Base-by-base conservation (phyloP, 495 filamentous ascomycete species). In the Xylaria flabelliformis region DNA sequence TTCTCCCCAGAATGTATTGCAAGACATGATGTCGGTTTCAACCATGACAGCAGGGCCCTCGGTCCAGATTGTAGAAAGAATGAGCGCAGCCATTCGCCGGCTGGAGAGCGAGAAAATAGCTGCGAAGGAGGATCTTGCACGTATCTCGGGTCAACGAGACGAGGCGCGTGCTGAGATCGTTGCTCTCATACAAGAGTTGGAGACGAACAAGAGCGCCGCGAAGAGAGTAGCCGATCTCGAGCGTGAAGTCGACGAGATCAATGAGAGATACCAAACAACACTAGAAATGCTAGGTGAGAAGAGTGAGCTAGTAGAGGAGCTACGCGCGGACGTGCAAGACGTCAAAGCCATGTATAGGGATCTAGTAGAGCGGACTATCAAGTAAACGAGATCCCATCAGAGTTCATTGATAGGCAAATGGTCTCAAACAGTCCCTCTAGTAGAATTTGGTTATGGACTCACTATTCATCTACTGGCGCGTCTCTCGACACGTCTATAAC, bases 231-330 rank as follows among this genome's bases (percentile, higher is more conserved):
- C 85, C 51, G 87, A 86, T 67, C 79, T 97, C 2, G 92, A 97
- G 79, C 82, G 79, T 59, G 89, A 91, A 72, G 80, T 95, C 21
- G 81, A 81, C 63, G 90, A 90, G 59, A 80, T 93, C 69, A 86
- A 89, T 73, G 82, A 87, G 74, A 84, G 95, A 74, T 97, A 98
- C 78, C 89, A 95, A 80, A 96, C 94, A 1, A 95, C 93, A 56
- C 84, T 99, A 53, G 95, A 98, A 84, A 91, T 99, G 91, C 81
- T 98, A 50, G 96, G 96, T 13, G 96, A 99, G 88, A 97, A 97
- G 89, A 97, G 93, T 78, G 96, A 98, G 86, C 82, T 90, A 78
- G 94, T 97, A 17, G 93, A 97, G 73, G 95, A 98, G 85, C 83
- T 99, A 64, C 88, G 88, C 79, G 91, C 91, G 44, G 96, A 98